Base-by-base conservation (phyloP, 169 alveolate genomes). In the Condylostoma magnum region DNA sequence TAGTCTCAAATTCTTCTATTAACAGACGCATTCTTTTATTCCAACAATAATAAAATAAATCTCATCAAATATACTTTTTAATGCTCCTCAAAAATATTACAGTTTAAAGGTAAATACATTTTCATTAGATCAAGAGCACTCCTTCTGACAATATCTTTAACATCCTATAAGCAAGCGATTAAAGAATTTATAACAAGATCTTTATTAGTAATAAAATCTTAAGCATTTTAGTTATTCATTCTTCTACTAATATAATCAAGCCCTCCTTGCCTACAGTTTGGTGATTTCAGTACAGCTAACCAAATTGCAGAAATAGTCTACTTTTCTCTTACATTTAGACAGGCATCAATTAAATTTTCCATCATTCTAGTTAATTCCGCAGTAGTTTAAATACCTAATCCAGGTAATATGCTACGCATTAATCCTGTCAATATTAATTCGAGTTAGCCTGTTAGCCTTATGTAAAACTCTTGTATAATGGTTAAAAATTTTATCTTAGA, bases 1-100 rank as follows among this genome's bases (percentile, higher is more conserved):
- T 55, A 60, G 12, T 60, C 71, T 55, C 71, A 60, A 22, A 60
- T 52, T 2, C 71, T 33, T 2, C 71, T 10, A 0, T 38, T 60
- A 18, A 60, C 27, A 28, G 46, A 38, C n/a, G 10, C 8, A 3
- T 60, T 55, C 25, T 41, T 60, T 10, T 18, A n/a, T 60, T n/a
- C 0, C 10, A 38, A 1, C 22, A 60, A 55, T 4, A 38, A 38
- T 18, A 60, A 37, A 8, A 34, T 22, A 20, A 31, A 52, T 38
- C 43, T 25, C 56, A 41, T 41, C 10, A 60, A 28, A 18, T 8
- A 12, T 6, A 60, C 33, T 12, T 12, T 60, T 36, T 38, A 10
- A 15, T 18, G 8, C 8, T 12, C 28, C 22, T 41, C 43, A 25
- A 51, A 1, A 15, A 20, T 33, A n/a, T n/a, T 18, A 2, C 22